These are phyloP conservation scores for Cardamine resedifolia DNA, from an alignment of 345 rosid species.

Conservation along the genomic window DNA sequence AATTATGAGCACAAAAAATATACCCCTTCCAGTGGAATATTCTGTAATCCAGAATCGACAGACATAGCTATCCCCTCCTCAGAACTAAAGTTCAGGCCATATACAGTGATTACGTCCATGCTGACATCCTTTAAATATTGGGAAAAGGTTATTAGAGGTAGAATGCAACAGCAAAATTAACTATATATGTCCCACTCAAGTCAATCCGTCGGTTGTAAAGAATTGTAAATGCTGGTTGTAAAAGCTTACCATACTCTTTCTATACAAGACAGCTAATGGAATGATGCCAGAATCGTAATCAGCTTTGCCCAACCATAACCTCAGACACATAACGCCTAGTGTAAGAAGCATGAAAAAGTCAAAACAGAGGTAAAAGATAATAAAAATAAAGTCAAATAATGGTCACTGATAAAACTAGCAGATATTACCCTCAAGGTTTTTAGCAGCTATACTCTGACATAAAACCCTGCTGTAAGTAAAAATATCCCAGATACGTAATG, in stretches of 20 bases:
- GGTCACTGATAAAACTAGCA: neutral
- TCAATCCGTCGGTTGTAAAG: slow-evolving; percentile 4
- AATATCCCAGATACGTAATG: slow-evolving; percentile 76
- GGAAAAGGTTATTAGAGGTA: slow-evolving; percentile 16
- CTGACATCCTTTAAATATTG: slow-evolving; percentile 56
- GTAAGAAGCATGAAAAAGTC: slow-evolving; percentile 27
- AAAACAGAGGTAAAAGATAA: neutral
- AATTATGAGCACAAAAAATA: neutral
- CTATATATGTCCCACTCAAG: slow-evolving; percentile 4
- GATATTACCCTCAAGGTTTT: slow-evolving; percentile 59
- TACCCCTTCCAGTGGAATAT: slow-evolving; percentile 72
- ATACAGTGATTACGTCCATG: slow-evolving; percentile 55
- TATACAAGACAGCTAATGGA: slow-evolving; percentile 70
- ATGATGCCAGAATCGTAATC: slow-evolving; percentile 43
- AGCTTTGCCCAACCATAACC: slow-evolving; percentile 74
- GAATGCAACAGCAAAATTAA: slow-evolving; percentile 9
- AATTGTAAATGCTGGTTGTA: neutral
- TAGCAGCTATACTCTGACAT: slow-evolving; percentile 50
- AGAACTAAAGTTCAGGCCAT: slow-evolving; percentile 45
- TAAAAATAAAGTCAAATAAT: neutral
- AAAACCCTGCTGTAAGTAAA: slow-evolving; percentile 50
- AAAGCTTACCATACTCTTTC: slow-evolving; percentile 50
- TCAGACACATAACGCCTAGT: slow-evolving; percentile 56
- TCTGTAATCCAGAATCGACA: slow-evolving; percentile 52
- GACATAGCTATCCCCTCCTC: slow-evolving; percentile 51